These are phyloP conservation scores for Penicillium psychrofluorescens DNA, from an alignment of 495 filamentous ascomycete species.

Conservation along the genomic window DNA sequence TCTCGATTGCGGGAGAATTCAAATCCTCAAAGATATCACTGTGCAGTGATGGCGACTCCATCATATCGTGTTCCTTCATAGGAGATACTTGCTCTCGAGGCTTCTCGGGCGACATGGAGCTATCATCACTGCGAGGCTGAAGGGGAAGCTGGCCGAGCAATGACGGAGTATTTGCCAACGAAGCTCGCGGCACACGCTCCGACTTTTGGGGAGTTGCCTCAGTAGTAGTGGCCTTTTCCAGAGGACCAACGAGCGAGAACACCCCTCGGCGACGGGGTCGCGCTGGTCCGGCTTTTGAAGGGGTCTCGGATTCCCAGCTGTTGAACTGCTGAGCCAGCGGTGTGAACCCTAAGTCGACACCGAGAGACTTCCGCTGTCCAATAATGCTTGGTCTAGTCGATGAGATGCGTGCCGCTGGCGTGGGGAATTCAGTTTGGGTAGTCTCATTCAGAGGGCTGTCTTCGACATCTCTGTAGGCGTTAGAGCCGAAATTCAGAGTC, in stretches of 20 bases:
- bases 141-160: slow-evolving; percentile 13
- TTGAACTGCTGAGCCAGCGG: slow-evolving; percentile 53
- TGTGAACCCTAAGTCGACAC: slow-evolving; percentile 46
- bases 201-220: slow-evolving; percentile 14
- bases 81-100: slow-evolving; percentile 1
- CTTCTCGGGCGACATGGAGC: slow-evolving; percentile 3
- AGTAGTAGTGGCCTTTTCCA: slow-evolving; percentile 8
- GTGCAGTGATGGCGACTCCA: slow-evolving; percentile 5
- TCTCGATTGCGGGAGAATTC: neutral
- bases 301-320: slow-evolving; percentile 50
- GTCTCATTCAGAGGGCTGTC: slow-evolving; percentile 6
- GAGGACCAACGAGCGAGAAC: slow-evolving; percentile 38
- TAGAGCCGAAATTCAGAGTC: slow-evolving; percentile 6
- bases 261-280: slow-evolving; percentile 31
- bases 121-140: slow-evolving; percentile 6
- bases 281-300: slow-evolving; percentile 32
- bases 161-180: slow-evolving; percentile 10
- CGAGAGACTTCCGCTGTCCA: slow-evolving; percentile 17
- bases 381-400: slow-evolving; percentile 12
- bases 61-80: neutral
- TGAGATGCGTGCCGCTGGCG: slow-evolving; percentile 11
- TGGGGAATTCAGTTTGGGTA: slow-evolving; percentile 13
- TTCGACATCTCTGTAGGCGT: slow-evolving; percentile 5
- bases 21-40: slow-evolving; percentile 19
- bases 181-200: slow-evolving; percentile 16